Conservation (phyloP, 345 rosid species). For the Salix udensis region DNA sequence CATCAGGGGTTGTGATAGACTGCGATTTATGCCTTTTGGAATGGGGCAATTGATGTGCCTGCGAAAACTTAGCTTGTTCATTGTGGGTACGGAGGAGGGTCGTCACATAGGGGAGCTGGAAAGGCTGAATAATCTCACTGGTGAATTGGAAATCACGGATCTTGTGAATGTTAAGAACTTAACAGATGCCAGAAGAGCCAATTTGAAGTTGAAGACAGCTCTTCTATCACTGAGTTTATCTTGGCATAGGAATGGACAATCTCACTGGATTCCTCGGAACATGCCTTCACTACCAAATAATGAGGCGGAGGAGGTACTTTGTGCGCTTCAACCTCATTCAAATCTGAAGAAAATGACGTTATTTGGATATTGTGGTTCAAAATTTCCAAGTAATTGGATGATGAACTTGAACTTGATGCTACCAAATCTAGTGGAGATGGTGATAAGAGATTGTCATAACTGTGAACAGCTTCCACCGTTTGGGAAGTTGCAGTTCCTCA, state of each 20-base stretch:
- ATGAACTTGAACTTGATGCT: no score
- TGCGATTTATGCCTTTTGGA: neutral
- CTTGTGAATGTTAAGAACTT: neutral
- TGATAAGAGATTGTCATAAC: no score
- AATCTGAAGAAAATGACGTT: neutral
- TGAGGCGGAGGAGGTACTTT: neutral
- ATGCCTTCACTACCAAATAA: no score
- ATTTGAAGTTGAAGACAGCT: conserved; percentile 10
- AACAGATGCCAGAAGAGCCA: conserved; percentile 16
- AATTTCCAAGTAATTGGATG: no score
- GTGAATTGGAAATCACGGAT: conserved; percentile 4
- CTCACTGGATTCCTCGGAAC: neutral
- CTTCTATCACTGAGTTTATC: neutral
- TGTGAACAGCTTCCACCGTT: no score
- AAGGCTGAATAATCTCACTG: conserved; percentile 3
- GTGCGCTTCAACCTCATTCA: neutral
- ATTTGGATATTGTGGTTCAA: no score
- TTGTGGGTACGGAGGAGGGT: conserved; percentile 12
- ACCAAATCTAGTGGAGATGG: no score
- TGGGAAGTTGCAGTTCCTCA: no score
- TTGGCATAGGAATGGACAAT: neutral
- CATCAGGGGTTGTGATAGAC: rapidly evolving
- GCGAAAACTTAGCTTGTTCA: conserved; percentile 10
- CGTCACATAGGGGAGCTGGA: neutral
- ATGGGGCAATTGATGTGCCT: conserved; percentile 15